Evolutionary conservation across 2,329 filamentous ascomycete genomes (phyloP).

Genomic region (Penicillium psychrosexuale): DNA sequence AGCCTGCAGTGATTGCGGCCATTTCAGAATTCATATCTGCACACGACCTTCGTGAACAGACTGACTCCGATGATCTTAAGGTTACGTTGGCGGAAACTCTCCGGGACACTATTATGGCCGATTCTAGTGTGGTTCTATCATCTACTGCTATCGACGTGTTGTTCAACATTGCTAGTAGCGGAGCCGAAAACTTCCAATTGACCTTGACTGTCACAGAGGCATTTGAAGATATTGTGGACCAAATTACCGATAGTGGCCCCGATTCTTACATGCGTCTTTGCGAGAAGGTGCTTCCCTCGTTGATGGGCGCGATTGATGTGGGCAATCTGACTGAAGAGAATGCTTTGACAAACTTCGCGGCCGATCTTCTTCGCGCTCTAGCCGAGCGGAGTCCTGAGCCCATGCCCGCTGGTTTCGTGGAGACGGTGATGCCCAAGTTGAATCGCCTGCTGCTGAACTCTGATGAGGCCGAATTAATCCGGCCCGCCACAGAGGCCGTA

Average conservation of each 20-base stretch:
- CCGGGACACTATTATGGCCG: constrained; percentile 75
- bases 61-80: constrained; percentile 87
- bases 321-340: constrained; percentile 76
- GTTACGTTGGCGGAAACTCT: constrained; percentile 86
- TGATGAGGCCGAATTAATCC: constrained; percentile 81
- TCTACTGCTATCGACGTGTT: constrained; percentile 72
- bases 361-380: constrained; percentile 76
- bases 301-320: constrained; percentile 86
- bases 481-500: constrained; percentile 78
- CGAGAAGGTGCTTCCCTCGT: constrained; percentile 77
- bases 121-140: constrained; percentile 70
- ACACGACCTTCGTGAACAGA: constrained; percentile 78
- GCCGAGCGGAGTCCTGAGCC: constrained; percentile 80
- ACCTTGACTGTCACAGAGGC: constrained; percentile 83
- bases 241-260: constrained; percentile 61
- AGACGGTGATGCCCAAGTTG: constrained; percentile 80
- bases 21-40: constrained; percentile 70
- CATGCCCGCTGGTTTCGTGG: constrained; percentile 80
- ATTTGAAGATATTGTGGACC: constrained; percentile 80
- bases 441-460: constrained; percentile 78
- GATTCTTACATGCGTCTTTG: constrained; percentile 76
- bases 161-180: constrained; percentile 84
- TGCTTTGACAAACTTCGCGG: constrained; percentile 79
- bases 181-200: constrained; percentile 86
- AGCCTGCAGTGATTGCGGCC: constrained; percentile 59